Evolutionary conservation across 2,329 filamentous ascomycete genomes (phyloP).

Genomic region (Dothiorella sarmentorum): DNA sequence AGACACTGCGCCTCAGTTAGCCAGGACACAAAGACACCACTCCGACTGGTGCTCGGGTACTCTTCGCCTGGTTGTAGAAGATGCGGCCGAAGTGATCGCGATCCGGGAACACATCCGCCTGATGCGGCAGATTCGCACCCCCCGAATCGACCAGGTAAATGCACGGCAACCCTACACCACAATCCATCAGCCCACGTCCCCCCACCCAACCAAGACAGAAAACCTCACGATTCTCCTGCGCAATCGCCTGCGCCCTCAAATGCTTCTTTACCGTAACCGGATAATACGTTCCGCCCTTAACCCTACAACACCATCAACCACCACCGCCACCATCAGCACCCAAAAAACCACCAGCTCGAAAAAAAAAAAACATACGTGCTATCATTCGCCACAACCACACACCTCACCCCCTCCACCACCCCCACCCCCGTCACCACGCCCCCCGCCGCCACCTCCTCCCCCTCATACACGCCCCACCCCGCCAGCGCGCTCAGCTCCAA

Average conservation of each 20-base stretch:
- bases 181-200: not conserved
- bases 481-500: conserved; percentile 92
- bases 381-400: conserved; percentile 92
- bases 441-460: conserved; percentile 81
- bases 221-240: conserved; percentile 76
- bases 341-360: too few species aligned
- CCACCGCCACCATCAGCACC: not conserved
- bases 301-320: conserved; percentile 35
- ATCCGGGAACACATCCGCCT: conserved; percentile 94
- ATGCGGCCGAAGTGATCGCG: conserved; percentile 93
- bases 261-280: conserved; percentile 98
- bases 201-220: not conserved
- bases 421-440: conserved; percentile 93
- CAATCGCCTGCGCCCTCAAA: conserved; percentile 84
- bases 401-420: conserved; percentile 83
- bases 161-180: conserved; percentile 56
- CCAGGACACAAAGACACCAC: not conserved
- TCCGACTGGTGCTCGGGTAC: conserved; percentile 20
- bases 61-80: conserved; percentile 96
- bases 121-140: conserved; percentile 89
- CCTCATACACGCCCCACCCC: conserved; percentile 78
- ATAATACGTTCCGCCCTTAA: conserved; percentile 96
- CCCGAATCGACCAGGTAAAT: conserved; percentile 97
- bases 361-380: conserved; percentile 62
- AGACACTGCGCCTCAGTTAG: conserved; percentile 54